Evolutionary conservation across 1,284 basidiomycete genomes (phyloP), one percentile per base, ranked within the genome.

Genomic region (Trametes polyzona): DNA sequence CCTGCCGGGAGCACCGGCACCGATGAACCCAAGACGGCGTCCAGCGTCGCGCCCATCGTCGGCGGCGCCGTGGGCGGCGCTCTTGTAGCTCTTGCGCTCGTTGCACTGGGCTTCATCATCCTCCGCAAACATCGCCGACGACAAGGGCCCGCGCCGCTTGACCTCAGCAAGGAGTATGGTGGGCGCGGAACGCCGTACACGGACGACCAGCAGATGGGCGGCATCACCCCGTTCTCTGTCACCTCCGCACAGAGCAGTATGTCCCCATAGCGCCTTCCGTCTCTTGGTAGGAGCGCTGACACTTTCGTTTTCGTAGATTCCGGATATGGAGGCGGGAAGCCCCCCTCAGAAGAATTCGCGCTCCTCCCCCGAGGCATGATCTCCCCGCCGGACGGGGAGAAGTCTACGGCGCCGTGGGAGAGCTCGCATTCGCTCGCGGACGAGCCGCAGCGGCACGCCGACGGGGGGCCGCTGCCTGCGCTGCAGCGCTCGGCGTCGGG

Each of bases 401-500:
- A 49, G 37, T 23, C 10, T 11, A 14, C 32, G 11, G 19, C 29
- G 8, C 26, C 23, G 10, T 37, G 43, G 52, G 30, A 19, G 16
- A 41, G 52, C 21, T 23, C 51, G 9, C 33, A 32, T 7, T 35
- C 51, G 36, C 19, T 37, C 33, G 42, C 29, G 17, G 19, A 33
- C 4, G 51, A 33, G 49, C 1, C 5, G 58, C n/a, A 55, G 23
- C 48, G 62, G 14, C 62, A 63, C 44, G 52, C 53, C 27, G 62
- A 63, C 42, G 62, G 30, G 6, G 62, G 62, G 16, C 62, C 62
- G 1, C 35, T 52, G n/a, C 53, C 58, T 4, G 46, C 30, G 4
- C 42, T 63, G 16, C 55, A 58, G 23, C 62, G 62, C 3, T 63
- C 62, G 0, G 48, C 33, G 16, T 63, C 62, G 12, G 62, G 62